Percentiles rank a stretch among this genome's conserved stretches.
Conservation (phyloP, 1,284 basidiomycete genomes). For the Pseudozyma sp. region DNA sequence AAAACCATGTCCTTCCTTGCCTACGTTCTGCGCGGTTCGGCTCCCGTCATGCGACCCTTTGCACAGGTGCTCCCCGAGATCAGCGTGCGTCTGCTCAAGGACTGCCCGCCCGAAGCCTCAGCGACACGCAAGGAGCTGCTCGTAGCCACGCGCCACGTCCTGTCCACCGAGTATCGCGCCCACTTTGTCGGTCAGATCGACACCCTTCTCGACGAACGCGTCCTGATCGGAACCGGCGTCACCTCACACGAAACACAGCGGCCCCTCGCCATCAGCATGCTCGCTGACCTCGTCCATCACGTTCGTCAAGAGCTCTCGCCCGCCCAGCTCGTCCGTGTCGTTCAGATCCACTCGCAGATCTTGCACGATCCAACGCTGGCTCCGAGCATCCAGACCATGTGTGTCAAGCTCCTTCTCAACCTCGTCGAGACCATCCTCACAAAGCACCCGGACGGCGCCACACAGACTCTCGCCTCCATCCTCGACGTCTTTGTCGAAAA, state of each 20-base stretch:
- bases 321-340: constrained; percentile 81
- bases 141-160: constrained; percentile 90
- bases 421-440: constrained; percentile 83
- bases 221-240: constrained; percentile 86
- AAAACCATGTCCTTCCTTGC: constrained; percentile 88
- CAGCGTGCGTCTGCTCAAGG: constrained; percentile 87
- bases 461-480: constrained; percentile 78
- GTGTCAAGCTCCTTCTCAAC: constrained; percentile 91
- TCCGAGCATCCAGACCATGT: constrained; percentile 87
- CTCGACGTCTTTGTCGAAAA: constrained; percentile 88
- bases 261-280: constrained; percentile 84
- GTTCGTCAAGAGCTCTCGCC: constrained; percentile 84
- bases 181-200: constrained; percentile 87
- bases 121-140: constrained; percentile 82
- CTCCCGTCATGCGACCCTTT: constrained; percentile 80
- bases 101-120: constrained; percentile 90
- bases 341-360: constrained; percentile 86
- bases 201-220: constrained; percentile 88
- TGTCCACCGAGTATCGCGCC: constrained; percentile 82
- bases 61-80: constrained; percentile 84
- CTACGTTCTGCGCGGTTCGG: constrained; percentile 82
- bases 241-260: constrained; percentile 82
- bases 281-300: constrained; percentile 94
- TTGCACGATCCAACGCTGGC: constrained; percentile 89
- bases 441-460: constrained; percentile 72